Percentiles rank a stretch among this genome's conserved stretches.
phyloP scores from a whole-genome alignment of 306 rosid genomes.

The Rosa lucieae region DNA sequence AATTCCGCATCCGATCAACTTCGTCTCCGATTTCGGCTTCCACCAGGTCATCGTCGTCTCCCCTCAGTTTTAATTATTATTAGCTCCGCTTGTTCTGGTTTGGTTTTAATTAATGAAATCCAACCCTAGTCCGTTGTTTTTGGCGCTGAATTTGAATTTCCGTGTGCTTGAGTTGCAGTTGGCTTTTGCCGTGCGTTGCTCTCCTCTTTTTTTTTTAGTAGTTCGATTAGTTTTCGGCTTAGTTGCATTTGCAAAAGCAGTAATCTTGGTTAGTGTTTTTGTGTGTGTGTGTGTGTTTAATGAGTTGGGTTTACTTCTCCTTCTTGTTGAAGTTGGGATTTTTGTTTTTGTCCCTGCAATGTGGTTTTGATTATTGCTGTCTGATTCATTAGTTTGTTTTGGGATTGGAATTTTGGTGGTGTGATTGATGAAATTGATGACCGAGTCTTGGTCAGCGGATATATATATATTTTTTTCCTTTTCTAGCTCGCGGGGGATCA shows the following conservation, averaged over 20 bases:
- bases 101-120: neutral
- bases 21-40: slow-evolving; percentile 9
- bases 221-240: neutral
- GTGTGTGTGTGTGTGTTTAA: neutral
- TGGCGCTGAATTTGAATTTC: slow-evolving; percentile 11
- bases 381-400: neutral
- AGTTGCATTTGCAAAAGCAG: neutral
- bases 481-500: neutral
- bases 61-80: neutral
- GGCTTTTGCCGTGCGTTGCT: neutral
- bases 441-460: neutral
- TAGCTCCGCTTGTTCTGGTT: neutral
- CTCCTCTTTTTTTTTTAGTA: neutral
- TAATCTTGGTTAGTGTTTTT: neutral
- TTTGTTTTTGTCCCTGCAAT: neutral
- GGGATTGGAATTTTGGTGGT: neutral
- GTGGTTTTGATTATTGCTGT: neutral
- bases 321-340: neutral
- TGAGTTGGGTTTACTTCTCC: neutral
- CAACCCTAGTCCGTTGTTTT: slow-evolving; percentile 11
- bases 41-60: neutral
- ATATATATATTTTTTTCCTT: neutral
- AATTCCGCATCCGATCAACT: neutral
- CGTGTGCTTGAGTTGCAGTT: neutral
- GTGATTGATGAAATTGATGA: neutral